A percentile compares a stretch with the other conserved stretches of the same genome.
These are phyloP conservation scores for Calonectria leucothoes DNA, from an alignment of 2,329 filamentous ascomycete genomes.

Conservation along the genomic window DNA sequence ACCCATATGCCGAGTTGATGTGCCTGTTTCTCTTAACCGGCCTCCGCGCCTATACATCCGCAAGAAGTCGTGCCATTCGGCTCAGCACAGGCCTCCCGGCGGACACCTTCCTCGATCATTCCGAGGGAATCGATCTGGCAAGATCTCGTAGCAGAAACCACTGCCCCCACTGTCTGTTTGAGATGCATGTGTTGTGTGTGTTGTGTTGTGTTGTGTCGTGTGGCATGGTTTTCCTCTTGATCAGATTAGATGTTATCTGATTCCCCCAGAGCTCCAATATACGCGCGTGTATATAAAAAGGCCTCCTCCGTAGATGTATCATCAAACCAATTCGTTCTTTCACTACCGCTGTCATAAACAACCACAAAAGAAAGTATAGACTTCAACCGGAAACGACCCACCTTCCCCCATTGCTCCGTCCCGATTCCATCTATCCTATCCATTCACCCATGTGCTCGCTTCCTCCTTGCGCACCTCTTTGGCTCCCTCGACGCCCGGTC, in stretches of 20 bases:
- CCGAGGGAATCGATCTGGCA: slow-evolving; percentile 9
- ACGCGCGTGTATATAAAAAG: neutral
- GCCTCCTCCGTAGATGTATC: neutral
- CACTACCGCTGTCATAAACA: no score
- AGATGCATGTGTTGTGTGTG: neutral
- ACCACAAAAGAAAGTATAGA: neutral
- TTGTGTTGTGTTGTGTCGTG: neutral
- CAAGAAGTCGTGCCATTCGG: slow-evolving; percentile 7
- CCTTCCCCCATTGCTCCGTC: slow-evolving; percentile 19
- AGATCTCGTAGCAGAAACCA: slow-evolving; percentile 1
- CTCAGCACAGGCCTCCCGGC: slow-evolving; percentile 16
- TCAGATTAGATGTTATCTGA: slow-evolving; percentile 7
- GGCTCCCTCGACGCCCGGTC: neutral
- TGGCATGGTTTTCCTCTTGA: neutral
- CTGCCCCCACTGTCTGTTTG: neutral
- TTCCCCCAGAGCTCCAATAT: no score
- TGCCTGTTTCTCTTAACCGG: neutral
- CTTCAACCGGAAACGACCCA: neutral
- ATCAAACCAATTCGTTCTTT: no score
- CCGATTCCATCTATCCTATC: slow-evolving; percentile 30
- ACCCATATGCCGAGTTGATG: neutral
- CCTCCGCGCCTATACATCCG: neutral
- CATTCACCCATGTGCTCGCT: slow-evolving; percentile 14
- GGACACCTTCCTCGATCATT: slow-evolving; percentile 20
- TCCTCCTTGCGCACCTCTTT: neutral